Percentiles rank a stretch among this genome's conserved stretches.
Conservation (phyloP, 2,329 filamentous ascomycete species). For the Fusarium sp. region DNA sequence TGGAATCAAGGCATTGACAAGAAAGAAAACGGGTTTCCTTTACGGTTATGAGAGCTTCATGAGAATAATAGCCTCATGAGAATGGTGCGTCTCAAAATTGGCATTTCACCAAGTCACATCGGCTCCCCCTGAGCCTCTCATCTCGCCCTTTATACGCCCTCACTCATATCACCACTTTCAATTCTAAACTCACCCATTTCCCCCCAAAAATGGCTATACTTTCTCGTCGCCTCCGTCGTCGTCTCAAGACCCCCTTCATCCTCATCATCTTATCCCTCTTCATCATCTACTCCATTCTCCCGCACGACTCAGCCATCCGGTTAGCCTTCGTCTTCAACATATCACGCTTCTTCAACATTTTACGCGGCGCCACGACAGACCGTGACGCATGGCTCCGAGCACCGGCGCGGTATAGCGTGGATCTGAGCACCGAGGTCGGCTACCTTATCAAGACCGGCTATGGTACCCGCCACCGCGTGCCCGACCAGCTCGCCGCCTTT, state of each 20-base stretch:
- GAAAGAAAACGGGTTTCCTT: neutral
- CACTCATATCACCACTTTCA: neutral
- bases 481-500: conserved; percentile 59
- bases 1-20: neutral
- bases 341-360: conserved; percentile 44
- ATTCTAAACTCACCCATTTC: neutral
- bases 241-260: conserved; percentile 37
- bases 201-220: conserved; percentile 37
- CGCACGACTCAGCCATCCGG: conserved; percentile 47
- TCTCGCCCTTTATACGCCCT: neutral
- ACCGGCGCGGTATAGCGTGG: conserved; percentile 54
- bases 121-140: conserved; percentile 12
- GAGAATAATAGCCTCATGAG: neutral
- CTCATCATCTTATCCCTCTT: conserved; percentile 40
- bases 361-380: conserved; percentile 43
- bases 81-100: conserved; percentile 13
- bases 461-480: conserved; percentile 61
- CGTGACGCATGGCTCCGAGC: conserved; percentile 55
- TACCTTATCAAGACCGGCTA: conserved; percentile 67
- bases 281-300: conserved; percentile 45
- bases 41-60: neutral
- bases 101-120: neutral
- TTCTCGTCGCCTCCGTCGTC: conserved; percentile 45
- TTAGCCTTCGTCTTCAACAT: conserved; percentile 49
- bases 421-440: conserved; percentile 58